Conservation (phyloP, 1,139 yeast genomes). For the Entelexis sorbosivorans region DNA sequence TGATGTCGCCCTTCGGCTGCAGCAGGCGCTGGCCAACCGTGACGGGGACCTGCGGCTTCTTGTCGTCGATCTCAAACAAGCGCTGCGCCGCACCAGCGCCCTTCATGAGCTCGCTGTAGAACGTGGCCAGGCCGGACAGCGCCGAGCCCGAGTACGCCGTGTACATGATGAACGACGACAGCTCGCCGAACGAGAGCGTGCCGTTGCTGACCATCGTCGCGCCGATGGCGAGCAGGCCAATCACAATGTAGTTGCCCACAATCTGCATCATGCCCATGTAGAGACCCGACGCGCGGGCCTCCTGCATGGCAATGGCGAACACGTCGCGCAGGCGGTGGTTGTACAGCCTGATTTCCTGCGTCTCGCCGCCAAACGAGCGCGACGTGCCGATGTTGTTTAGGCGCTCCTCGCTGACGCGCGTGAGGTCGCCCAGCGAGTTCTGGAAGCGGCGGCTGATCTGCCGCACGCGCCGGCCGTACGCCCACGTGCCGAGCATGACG, state of each 20-base stretch:
- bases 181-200: constrained; percentile 69
- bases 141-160: constrained; percentile 88
- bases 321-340: constrained; percentile 65
- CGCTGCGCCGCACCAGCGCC: constrained; percentile 96
- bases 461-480: constrained; percentile 72
- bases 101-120: constrained; percentile 88
- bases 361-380: constrained; percentile 81
- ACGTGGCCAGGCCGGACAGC: constrained; percentile 78
- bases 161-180: constrained; percentile 86
- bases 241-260: constrained; percentile 67
- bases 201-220: constrained; percentile 66
- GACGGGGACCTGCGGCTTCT: constrained; percentile 56
- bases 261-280: constrained; percentile 70
- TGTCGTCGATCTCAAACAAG: constrained; percentile 74
- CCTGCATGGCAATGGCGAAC: constrained; percentile 61
- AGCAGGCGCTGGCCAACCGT: constrained; percentile 43
- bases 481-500: constrained; percentile 57
- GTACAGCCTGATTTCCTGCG: constrained; percentile 48
- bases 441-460: constrained; percentile 66
- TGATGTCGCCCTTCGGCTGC: constrained; percentile 39
- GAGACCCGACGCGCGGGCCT: constrained; percentile 55
- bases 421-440: constrained; percentile 73
- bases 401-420: constrained; percentile 87
- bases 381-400: constrained; percentile 76
- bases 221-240: constrained; percentile 69